Base-by-base conservation (phyloP, 352 stramenopile species). In the Globisporangium perplexum region DNA sequence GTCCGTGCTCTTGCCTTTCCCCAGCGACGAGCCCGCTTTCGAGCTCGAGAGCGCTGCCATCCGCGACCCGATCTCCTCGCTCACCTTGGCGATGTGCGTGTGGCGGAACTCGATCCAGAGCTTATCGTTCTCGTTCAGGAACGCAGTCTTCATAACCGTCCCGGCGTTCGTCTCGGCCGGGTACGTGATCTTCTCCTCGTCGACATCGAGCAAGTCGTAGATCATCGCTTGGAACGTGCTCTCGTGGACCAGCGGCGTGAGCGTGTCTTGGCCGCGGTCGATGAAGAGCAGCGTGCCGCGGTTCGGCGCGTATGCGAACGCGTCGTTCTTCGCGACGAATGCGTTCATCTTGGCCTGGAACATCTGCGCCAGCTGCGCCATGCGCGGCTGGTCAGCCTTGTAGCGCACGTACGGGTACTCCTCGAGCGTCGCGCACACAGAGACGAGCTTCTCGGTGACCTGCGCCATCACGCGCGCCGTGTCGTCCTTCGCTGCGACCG, bases 191-290 rank as follows among this genome's bases (percentile, higher is more conserved):
- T 92, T 78, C 55, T 98, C 95, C 60, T 97, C 95, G 28, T 98
- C 71, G n/a, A 98, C 70, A 4, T 83, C 68, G 7, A 99, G 74
- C 24, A 99, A 66, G 59, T 99, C 96, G 63, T 98, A 95, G 17
- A 98, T 90, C 81, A 99, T 94, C 1, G 95, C 88, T 68, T 99
- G 95, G 68, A 98, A 99, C 3, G 88, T 98, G 69, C 97, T 98
- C 63, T 98, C 95, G 68, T 99, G 97, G 67, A 99, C 96, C 35
- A 99, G 71, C 0, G 96, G 97, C 15, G 95, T 89, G 22, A 99
- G 71, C 42, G 88, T 83, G 69, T 99, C 96, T 59, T 96, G 85
- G 4, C 85, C 81, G 47, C 97, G 78, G 71, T 99, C 96, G 45
- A 99, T 71, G 28, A 99, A 81, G 1, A 99, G 69, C 7, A 99